A percentile compares a stretch with the other conserved stretches of the same genome.
Evolutionary conservation across 2,329 filamentous ascomycete species (phyloP).

Genomic region (Nemania sp.): DNA sequence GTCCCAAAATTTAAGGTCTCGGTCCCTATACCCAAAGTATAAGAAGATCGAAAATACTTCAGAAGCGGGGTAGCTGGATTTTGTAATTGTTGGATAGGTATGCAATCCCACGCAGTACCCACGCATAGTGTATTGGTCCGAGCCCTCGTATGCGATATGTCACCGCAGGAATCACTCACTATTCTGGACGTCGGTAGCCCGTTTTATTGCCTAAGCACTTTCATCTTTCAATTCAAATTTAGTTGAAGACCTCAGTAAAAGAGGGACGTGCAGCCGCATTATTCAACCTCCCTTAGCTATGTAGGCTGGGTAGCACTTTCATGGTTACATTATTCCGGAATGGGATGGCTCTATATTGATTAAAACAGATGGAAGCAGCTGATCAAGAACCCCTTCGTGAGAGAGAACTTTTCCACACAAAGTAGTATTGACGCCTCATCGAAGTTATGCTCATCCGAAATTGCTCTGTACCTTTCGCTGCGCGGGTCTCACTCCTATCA

Average conservation of each 20-base stretch:
- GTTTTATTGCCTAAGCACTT: neutral
- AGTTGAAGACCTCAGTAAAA: neutral
- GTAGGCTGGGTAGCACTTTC: conserved; percentile 14
- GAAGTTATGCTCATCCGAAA: neutral
- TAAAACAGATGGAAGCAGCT: conserved; percentile 16
- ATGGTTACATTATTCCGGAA: conserved; percentile 9
- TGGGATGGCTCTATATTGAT: conserved; percentile 17
- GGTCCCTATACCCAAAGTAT: neutral
- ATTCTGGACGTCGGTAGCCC: too few species aligned
- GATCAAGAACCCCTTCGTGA: conserved; percentile 9
- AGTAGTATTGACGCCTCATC: conserved; percentile 6
- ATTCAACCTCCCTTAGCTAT: neutral
- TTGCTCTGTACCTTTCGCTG: conserved; percentile 9
- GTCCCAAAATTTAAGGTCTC: too few species aligned
- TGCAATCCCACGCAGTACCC: neutral
- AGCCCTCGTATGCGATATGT: too few species aligned
- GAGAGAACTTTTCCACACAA: neutral
- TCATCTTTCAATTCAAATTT: neutral
- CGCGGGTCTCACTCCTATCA: neutral
- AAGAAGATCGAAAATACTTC: neutral
- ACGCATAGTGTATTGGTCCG: neutral
- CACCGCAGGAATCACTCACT: too few species aligned
- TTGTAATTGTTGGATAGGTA: neutral
- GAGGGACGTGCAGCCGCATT: neutral
- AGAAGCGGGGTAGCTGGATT: conserved; percentile 6